A percentile compares a stretch with the other conserved stretches of the same genome.
These are phyloP conservation scores for Amanita exitialis DNA, from an alignment of 768 basidiomycete species.

Conservation along the genomic window DNA sequence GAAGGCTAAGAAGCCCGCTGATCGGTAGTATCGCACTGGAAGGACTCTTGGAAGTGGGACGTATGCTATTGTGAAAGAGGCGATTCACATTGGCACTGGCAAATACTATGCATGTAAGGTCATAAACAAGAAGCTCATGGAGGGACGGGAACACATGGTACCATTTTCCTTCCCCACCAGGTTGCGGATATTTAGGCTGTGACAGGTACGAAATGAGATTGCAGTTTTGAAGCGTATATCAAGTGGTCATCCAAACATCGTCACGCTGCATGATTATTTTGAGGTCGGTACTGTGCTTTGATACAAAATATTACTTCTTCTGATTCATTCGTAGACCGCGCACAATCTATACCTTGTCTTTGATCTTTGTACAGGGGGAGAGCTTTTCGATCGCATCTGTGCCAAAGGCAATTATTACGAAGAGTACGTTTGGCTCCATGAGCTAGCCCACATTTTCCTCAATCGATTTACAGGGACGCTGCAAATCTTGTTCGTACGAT, in stretches of 20 bases:
- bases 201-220: slow-evolving; percentile 93
- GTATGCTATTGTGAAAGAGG: slow-evolving; percentile 93
- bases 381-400: slow-evolving; percentile 98
- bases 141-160: slow-evolving; percentile 97
- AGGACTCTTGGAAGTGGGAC: slow-evolving; percentile 87
- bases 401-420: slow-evolving; percentile 97
- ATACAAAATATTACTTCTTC: background rate
- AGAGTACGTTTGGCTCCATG: slow-evolving; percentile 38
- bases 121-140: slow-evolving; percentile 99
- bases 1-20: background rate
- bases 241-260: slow-evolving; percentile 82
- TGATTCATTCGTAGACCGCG: slow-evolving; percentile 46
- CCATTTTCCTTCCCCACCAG: slow-evolving; percentile 5
- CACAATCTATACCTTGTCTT: slow-evolving; percentile 93
- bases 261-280: slow-evolving; percentile 93
- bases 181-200: background rate
- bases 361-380: slow-evolving; percentile 94
- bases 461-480: slow-evolving; percentile 59
- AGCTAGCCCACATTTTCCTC: slow-evolving; percentile 2
- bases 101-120: slow-evolving; percentile 99
- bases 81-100: slow-evolving; percentile 83
- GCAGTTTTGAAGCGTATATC: slow-evolving; percentile 90
- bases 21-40: slow-evolving; percentile 70
- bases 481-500: slow-evolving; percentile 83
- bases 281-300: slow-evolving; percentile 47